phyloP scores from a whole-genome alignment of 192 early-diverging fungal genomes.

The Dimargaris cristalligena region DNA sequence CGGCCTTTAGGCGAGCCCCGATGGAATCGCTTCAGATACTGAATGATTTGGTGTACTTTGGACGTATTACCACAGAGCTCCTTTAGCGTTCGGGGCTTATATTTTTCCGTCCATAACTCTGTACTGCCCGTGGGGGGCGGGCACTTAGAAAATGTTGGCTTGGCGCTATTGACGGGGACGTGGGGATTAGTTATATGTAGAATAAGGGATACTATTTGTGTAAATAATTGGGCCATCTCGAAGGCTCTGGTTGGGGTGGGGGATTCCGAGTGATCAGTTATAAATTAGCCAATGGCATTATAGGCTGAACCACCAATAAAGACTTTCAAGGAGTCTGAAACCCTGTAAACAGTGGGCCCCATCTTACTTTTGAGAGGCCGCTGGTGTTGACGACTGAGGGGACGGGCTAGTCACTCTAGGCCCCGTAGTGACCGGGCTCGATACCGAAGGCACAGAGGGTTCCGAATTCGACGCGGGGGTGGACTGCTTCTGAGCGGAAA shows the following conservation, averaged over 20 bases:
- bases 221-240: not conserved
- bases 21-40: constrained; percentile 27
- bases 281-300: not conserved
- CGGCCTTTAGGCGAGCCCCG: constrained; percentile 65
- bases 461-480: not conserved
- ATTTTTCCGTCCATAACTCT: constrained; percentile 88
- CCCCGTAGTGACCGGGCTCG: not conserved
- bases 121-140: not conserved
- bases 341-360: too few relatives aligned
- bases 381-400: not conserved
- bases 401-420: not conserved
- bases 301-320: too few relatives aligned
- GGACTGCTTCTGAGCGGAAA: not conserved
- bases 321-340: too few relatives aligned
- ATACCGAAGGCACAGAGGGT: not conserved
- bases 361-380: too few relatives aligned
- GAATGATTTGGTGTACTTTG: constrained; percentile 24
- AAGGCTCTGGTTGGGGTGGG: not conserved
- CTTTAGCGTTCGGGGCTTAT: constrained; percentile 55
- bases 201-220: too few relatives aligned
- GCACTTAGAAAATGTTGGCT: too few relatives aligned
- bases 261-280: not conserved
- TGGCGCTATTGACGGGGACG: not conserved
- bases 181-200: not conserved
- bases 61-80: constrained; percentile 83